These are phyloP conservation scores for Fusarium buharicum DNA, from an alignment of 2,329 filamentous ascomycete species.

Conservation along the genomic window DNA sequence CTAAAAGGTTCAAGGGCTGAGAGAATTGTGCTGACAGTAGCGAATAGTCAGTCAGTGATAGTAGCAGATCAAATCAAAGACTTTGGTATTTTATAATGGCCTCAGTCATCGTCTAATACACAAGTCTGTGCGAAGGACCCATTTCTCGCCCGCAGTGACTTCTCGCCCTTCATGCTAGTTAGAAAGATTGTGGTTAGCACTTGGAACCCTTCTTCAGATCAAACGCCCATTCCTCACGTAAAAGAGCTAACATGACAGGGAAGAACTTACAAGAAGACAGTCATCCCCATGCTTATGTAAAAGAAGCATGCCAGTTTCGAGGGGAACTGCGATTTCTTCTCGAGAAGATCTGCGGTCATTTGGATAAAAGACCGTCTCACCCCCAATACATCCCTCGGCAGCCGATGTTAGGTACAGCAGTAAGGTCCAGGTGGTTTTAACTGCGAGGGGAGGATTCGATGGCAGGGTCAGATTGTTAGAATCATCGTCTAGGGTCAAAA, in stretches of 20 bases:
- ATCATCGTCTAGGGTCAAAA: constrained; percentile 78
- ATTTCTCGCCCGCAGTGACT: constrained; percentile 85
- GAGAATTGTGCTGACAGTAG: neutral
- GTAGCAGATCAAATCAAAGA: neutral
- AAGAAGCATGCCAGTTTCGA: constrained; percentile 86
- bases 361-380: constrained; percentile 92
- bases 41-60: neutral
- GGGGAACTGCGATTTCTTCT: constrained; percentile 75
- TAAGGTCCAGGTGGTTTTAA: constrained; percentile 85
- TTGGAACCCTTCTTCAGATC: neutral
- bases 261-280: constrained; percentile 75
- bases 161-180: constrained; percentile 81
- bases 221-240: neutral
- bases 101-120: constrained; percentile 66
- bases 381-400: constrained; percentile 79
- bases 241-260: constrained; percentile 4
- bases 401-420: constrained; percentile 86
- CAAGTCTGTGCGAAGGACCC: constrained; percentile 87
- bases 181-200: constrained; percentile 13
- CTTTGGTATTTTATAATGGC: constrained; percentile 7
- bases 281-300: constrained; percentile 90
- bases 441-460: constrained; percentile 45
- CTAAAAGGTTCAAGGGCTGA: neutral
- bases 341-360: constrained; percentile 66
- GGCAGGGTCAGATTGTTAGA: constrained; percentile 75